Evolutionary conservation across 2,329 filamentous ascomycete genomes (phyloP).

Genomic region (Fusarium compactum): DNA sequence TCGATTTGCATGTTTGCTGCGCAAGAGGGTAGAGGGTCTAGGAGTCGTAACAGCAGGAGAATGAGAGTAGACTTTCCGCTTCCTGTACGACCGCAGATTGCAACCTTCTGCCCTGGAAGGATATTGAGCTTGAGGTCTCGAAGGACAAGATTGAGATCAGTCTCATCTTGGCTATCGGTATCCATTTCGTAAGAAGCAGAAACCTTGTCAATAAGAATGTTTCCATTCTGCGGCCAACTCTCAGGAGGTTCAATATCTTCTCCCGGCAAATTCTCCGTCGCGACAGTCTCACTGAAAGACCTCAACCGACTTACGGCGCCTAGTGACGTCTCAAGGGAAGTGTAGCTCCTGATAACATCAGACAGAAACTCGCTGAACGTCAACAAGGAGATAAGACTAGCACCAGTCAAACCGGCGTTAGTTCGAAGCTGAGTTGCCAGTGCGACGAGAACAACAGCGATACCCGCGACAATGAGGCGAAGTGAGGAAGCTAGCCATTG

Average conservation of each 20-base stretch:
- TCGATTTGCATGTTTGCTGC: conserved; percentile 58
- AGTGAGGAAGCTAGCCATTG: conserved; percentile 67
- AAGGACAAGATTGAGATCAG: conserved; percentile 41
- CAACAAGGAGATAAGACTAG: conserved; percentile 55
- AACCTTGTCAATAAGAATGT: conserved; percentile 48
- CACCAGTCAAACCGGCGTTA: conserved; percentile 55
- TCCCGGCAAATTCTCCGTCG: conserved; percentile 39
- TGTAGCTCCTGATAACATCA: conserved; percentile 39
- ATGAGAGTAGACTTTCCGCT: conserved; percentile 61
- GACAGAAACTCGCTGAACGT: conserved; percentile 46
- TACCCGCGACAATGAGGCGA: conserved; percentile 60
- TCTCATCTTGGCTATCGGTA: neutral
- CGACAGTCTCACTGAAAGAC: conserved; percentile 43
- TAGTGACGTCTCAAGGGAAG: conserved; percentile 40
- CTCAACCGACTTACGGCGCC: conserved; percentile 41
- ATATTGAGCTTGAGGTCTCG: conserved; percentile 48
- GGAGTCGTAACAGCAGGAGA: conserved; percentile 55
- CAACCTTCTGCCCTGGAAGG: conserved; percentile 50
- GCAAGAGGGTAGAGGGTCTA: conserved; percentile 53
- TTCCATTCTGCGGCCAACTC: conserved; percentile 51
- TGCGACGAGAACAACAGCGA: conserved; percentile 61
- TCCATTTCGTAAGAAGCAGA: conserved; percentile 51
- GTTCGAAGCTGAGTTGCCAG: conserved; percentile 59
- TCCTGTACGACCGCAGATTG: conserved; percentile 54
- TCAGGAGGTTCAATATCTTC: conserved; percentile 36